Evolutionary conservation across 495 filamentous ascomycete genomes (phyloP).

Genomic region (Hyaloscypha bicolor): DNA sequence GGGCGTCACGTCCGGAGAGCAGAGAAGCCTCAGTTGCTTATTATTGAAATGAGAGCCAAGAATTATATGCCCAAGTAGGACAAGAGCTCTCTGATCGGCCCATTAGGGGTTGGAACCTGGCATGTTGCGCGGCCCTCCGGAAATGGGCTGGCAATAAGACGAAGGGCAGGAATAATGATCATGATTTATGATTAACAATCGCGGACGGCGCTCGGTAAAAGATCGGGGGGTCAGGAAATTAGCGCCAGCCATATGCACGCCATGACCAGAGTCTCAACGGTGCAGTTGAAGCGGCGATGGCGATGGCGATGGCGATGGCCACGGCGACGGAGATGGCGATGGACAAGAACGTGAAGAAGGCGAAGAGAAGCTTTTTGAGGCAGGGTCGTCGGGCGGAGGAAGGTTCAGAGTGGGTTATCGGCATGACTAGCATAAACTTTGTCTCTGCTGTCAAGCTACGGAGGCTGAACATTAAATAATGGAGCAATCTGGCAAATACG

Average conservation of each 20-base stretch:
- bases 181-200: constrained; percentile 5
- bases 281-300: background rate
- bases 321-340: background rate
- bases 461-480: no score
- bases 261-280: background rate
- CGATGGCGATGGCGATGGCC: background rate
- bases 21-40: no score
- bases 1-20: constrained; percentile 3
- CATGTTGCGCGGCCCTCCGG: constrained; percentile 11
- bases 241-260: background rate
- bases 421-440: no score
- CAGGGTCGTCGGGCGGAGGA: no score
- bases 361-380: background rate
- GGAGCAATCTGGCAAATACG: no score
- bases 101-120: constrained; percentile 2
- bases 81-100: constrained; percentile 2
- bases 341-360: background rate
- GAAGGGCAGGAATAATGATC: background rate
- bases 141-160: background rate
- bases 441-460: no score
- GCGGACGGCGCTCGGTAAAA: constrained; percentile 7
- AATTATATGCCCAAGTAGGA: constrained; percentile 4
- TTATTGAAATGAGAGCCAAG: background rate
- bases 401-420: no score
- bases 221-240: constrained; percentile 1